phyloP scores from a whole-genome alignment of 306 rosid species.

The Luffa aegyptiaca region DNA sequence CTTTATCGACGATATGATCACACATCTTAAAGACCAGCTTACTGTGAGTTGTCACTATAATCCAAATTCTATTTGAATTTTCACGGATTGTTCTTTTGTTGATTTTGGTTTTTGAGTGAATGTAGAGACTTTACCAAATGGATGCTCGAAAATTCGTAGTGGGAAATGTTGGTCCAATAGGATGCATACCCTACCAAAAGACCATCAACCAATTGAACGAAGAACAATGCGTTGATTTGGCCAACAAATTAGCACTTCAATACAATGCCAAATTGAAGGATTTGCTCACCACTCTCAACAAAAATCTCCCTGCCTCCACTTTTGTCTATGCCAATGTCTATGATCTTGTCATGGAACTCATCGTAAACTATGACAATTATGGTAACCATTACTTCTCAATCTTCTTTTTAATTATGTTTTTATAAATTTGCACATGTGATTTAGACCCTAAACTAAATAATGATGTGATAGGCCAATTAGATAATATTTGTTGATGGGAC shows the following conservation, averaged over 20 bases:
- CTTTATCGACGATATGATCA: slow-evolving; percentile 66
- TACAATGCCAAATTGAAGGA: slow-evolving; percentile 70
- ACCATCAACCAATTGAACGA: slow-evolving; percentile 60
- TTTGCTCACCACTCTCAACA: slow-evolving; percentile 50
- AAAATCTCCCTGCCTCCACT: slow-evolving; percentile 63
- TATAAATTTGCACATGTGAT: no score
- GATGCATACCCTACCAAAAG: slow-evolving; percentile 89
- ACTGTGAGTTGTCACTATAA: slow-evolving; percentile 28
- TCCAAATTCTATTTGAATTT: no score
- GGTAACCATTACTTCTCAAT: slow-evolving; percentile 24
- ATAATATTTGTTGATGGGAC: no score
- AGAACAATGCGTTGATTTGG: slow-evolving; percentile 74
- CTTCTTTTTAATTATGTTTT: background rate
- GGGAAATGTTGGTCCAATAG: slow-evolving; percentile 85
- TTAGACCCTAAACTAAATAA: no score
- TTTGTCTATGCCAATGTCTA: slow-evolving; percentile 76
- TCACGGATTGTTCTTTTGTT: no score
- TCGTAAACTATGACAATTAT: slow-evolving; percentile 43
- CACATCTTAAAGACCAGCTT: slow-evolving; percentile 55
- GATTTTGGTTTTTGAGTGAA: background rate
- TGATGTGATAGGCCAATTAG: no score
- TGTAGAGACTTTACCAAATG: slow-evolving; percentile 66
- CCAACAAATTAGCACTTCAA: slow-evolving; percentile 66
- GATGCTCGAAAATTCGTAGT: slow-evolving; percentile 82
- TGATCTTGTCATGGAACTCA: slow-evolving; percentile 59